These are phyloP conservation scores for Blastobotrys proliferans DNA, from an alignment of 1,139 yeast species.

Conservation along the genomic window DNA sequence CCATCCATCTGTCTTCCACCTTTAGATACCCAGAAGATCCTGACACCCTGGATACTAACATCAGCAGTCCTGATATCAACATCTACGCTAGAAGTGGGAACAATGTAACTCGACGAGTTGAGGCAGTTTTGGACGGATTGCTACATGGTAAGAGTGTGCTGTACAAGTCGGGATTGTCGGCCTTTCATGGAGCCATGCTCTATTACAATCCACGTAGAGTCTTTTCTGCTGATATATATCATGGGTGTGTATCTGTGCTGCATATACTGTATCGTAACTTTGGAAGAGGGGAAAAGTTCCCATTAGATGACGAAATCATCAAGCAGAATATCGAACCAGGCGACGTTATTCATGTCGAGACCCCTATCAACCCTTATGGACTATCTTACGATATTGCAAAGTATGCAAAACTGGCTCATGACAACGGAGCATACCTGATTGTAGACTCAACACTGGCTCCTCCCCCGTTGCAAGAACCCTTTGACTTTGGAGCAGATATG, in stretches of 20 bases:
- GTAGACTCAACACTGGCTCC: slow-evolving; percentile 94
- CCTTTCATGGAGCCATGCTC: slow-evolving; percentile 72
- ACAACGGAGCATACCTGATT: slow-evolving; percentile 59
- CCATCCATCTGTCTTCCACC: slow-evolving; percentile 79
- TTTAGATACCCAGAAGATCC: slow-evolving; percentile 64
- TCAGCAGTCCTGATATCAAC: too few relatives aligned
- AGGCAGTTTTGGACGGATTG: slow-evolving; percentile 56
- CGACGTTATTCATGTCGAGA: slow-evolving; percentile 77
- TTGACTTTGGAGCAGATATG: slow-evolving; percentile 74
- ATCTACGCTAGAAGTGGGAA: slow-evolving; percentile 76
- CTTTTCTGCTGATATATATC: slow-evolving; percentile 78
- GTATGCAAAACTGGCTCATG: slow-evolving; percentile 66
- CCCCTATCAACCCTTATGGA: slow-evolving; percentile 87
- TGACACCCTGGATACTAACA: slow-evolving; percentile 41
- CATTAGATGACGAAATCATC: slow-evolving; percentile 49
- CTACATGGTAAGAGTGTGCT: slow-evolving; percentile 53
- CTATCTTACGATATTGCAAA: slow-evolving; percentile 56
- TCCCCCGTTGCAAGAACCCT: slow-evolving; percentile 81
- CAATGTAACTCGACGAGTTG: slow-evolving; percentile 66
- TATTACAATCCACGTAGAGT: slow-evolving; percentile 69
- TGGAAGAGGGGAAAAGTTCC: slow-evolving; percentile 51
- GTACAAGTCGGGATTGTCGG: slow-evolving; percentile 75
- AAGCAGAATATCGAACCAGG: slow-evolving; percentile 52
- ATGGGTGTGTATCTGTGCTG: slow-evolving; percentile 74
- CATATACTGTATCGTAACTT: slow-evolving; percentile 57